Percentiles rank a stretch among this genome's conserved stretches.
These are phyloP conservation scores for Colletotrichum tropicicola DNA, from an alignment of 2,329 filamentous ascomycete species.

Conservation along the genomic window DNA sequence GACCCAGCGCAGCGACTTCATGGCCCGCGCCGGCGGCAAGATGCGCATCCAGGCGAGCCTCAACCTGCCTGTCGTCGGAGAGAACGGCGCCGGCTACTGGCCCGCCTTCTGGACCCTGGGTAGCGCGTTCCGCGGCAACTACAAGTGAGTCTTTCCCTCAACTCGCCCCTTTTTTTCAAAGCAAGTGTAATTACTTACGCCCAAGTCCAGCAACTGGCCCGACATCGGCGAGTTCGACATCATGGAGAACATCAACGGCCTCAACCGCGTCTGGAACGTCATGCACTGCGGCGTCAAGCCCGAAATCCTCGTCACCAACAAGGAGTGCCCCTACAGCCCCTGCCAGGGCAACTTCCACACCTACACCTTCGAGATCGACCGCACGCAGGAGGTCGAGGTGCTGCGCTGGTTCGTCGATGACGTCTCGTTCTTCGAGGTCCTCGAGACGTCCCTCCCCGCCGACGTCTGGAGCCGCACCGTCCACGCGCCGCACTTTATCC, in stretches of 20 bases:
- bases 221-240: slow-evolving; percentile 54
- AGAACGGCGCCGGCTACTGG: slow-evolving; percentile 48
- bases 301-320: slow-evolving; percentile 39
- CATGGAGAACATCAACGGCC: slow-evolving; percentile 53
- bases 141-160: slow-evolving; percentile 29
- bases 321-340: slow-evolving; percentile 30
- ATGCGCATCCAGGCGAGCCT: slow-evolving; percentile 50
- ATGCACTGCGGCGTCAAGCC: slow-evolving; percentile 51
- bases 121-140: slow-evolving; percentile 45
- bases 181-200: no score
- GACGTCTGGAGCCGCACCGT: slow-evolving; percentile 43
- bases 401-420: slow-evolving; percentile 48
- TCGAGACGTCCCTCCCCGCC: slow-evolving; percentile 36
- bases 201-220: slow-evolving; percentile 47
- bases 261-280: slow-evolving; percentile 43
- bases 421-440: slow-evolving; percentile 36
- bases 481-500: slow-evolving; percentile 42
- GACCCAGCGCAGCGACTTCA: slow-evolving; percentile 43
- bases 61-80: slow-evolving; percentile 48
- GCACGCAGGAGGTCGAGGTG: slow-evolving; percentile 38
- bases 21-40: slow-evolving; percentile 41
- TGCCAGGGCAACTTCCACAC: slow-evolving; percentile 44
- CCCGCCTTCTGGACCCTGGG: slow-evolving; percentile 57
- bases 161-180: no score
- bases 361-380: slow-evolving; percentile 44